Evolutionary conservation across 2,329 filamentous ascomycete species (phyloP).

Genomic region (Exophiala aquamarina): DNA sequence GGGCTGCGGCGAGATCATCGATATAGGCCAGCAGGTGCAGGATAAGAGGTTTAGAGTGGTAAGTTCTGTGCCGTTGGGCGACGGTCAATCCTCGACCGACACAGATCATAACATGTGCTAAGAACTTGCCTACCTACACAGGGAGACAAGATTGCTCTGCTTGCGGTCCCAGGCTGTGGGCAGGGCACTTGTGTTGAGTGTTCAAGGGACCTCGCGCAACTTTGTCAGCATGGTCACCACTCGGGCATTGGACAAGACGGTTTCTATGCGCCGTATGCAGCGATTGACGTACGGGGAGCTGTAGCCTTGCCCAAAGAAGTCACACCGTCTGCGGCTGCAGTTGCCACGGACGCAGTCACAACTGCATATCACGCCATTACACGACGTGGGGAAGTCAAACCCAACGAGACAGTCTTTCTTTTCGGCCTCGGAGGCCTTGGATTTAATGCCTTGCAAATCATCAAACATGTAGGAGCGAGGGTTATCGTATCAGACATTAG

Average conservation of each 20-base stretch:
- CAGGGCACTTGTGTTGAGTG: slow-evolving; percentile 38
- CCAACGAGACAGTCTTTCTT: slow-evolving; percentile 39
- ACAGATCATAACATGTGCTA: too few species aligned
- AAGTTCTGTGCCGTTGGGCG: not conserved
- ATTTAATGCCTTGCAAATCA: slow-evolving; percentile 42
- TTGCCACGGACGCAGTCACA: slow-evolving; percentile 43
- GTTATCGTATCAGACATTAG: slow-evolving; percentile 38
- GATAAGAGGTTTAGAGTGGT: slow-evolving; percentile 7
- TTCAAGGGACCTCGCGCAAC: slow-evolving; percentile 38
- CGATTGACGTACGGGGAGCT: slow-evolving; percentile 28
- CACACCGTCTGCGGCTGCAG: slow-evolving; percentile 35
- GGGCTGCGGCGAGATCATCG: slow-evolving; percentile 11
- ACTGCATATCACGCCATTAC: slow-evolving; percentile 44
- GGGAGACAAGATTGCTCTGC: slow-evolving; percentile 8
- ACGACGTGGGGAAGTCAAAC: slow-evolving; percentile 36
- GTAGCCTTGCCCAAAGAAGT: slow-evolving; percentile 24
- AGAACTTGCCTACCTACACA: not conserved
- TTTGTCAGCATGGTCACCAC: slow-evolving; percentile 32
- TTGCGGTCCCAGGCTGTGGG: slow-evolving; percentile 31
- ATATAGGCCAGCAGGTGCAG: slow-evolving; percentile 3
- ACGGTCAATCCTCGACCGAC: too few species aligned
- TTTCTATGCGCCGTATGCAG: slow-evolving; percentile 43
- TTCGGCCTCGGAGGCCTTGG: slow-evolving; percentile 45
- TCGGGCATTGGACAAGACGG: slow-evolving; percentile 48
- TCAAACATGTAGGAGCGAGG: slow-evolving; percentile 52